A percentile compares a stretch with the other conserved stretches of the same genome.
phyloP scores from a whole-genome alignment of 1,284 basidiomycete species.

The Heterobasidion irregulare region DNA sequence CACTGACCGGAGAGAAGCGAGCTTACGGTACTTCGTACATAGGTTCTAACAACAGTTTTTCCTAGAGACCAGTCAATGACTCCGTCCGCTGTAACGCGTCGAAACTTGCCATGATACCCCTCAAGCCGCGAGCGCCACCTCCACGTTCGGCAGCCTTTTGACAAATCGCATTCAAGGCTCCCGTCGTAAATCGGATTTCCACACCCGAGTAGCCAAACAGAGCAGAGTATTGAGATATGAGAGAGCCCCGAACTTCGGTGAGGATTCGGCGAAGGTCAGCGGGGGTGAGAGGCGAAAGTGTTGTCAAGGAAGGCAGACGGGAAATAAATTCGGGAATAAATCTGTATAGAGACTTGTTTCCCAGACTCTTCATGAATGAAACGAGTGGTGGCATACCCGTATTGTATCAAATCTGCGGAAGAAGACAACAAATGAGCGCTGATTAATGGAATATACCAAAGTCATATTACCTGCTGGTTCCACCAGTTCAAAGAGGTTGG shows the following conservation, averaged over 20 bases:
- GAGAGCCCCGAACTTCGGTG: conserved; percentile 85
- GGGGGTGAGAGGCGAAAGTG: conserved; percentile 65
- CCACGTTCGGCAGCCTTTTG: conserved; percentile 70
- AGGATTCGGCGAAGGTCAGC: conserved; percentile 83
- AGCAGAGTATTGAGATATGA: conserved; percentile 84
- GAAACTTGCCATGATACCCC: conserved; percentile 74
- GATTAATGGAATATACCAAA: background rate
- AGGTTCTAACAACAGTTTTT: conserved; percentile 69
- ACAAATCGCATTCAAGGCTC: conserved; percentile 72
- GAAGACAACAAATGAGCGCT: background rate
- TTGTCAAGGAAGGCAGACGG: conserved; percentile 81
- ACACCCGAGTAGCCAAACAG: conserved; percentile 77
- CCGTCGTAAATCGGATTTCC: conserved; percentile 75
- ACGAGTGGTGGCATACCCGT: conserved; percentile 43
- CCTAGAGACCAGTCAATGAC: conserved; percentile 31
- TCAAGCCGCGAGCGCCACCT: conserved; percentile 83
- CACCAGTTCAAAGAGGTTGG: conserved; percentile 52
- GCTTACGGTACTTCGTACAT: conserved; percentile 93
- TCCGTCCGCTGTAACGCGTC: background rate
- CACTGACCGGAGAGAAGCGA: background rate
- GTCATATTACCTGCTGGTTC: conserved; percentile 50
- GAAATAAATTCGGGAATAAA: conserved; percentile 95
- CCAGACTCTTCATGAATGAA: background rate
- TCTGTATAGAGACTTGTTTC: conserved; percentile 23
- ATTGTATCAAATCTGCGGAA: conserved; percentile 69